Conservation (phyloP, 768 basidiomycete species). For the Suillus decipiens region DNA sequence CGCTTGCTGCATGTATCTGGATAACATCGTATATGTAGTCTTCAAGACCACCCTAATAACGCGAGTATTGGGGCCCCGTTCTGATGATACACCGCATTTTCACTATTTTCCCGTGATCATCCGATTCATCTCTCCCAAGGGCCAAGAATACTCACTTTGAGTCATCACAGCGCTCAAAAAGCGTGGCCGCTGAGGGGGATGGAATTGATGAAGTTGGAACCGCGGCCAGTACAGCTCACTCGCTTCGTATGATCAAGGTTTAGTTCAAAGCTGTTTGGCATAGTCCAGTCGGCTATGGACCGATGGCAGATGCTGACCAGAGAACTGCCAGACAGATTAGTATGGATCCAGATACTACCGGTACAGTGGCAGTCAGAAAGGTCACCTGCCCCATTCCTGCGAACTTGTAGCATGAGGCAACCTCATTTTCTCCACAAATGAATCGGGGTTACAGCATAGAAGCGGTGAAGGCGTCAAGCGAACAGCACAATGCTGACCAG, state of each 20-base stretch:
- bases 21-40: neutral
- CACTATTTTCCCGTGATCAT: conserved; percentile 1
- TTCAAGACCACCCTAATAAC: neutral
- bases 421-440: conserved; percentile 27
- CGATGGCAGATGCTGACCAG: neutral
- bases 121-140: conserved; percentile 3
- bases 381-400: conserved; percentile 11
- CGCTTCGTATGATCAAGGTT: neutral
- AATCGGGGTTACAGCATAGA: conserved; percentile 16
- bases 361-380: neutral
- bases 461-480: conserved; percentile 10
- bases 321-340: neutral
- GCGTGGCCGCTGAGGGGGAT: neutral
- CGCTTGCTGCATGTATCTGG: neutral
- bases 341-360: neutral
- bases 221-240: neutral
- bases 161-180: conserved; percentile 3
- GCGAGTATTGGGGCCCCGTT: neutral
- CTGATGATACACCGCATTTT: neutral
- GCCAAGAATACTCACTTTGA: conserved; percentile 5
- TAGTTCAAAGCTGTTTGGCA: neutral
- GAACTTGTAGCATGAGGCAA: conserved; percentile 25
- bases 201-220: neutral
- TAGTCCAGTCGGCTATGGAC: neutral
- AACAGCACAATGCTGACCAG: neutral